Evolutionary conservation across 2,329 filamentous ascomycete genomes (phyloP).

Genomic region (Phialemonium atrogriseum): DNA sequence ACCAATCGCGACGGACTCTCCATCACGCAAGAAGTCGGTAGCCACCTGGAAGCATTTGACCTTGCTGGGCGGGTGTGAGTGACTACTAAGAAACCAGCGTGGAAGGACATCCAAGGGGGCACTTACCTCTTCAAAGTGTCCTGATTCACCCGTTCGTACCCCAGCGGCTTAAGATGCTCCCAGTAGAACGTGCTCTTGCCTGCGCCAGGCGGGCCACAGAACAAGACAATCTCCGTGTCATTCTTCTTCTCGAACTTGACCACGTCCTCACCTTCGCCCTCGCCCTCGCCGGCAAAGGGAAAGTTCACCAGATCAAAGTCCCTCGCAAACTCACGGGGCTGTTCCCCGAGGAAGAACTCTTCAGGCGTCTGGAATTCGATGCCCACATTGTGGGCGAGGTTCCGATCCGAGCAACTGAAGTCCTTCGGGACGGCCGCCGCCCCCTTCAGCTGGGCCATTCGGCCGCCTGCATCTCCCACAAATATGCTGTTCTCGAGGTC

Average conservation of each 20-base stretch:
- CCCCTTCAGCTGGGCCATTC: constrained; percentile 33
- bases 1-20: constrained; percentile 71
- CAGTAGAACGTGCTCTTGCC: constrained; percentile 92
- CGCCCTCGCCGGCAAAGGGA: constrained; percentile 26
- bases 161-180: constrained; percentile 65
- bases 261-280: constrained; percentile 15
- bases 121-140: constrained; percentile 65
- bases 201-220: constrained; percentile 80
- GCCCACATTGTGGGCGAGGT: constrained; percentile 79
- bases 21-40: constrained; percentile 52
- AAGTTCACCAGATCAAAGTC: constrained; percentile 63
- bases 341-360: constrained; percentile 73
- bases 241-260: constrained; percentile 53
- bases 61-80: constrained; percentile 25
- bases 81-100: constrained; percentile 7
- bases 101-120: constrained; percentile 31
- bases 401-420: constrained; percentile 61
- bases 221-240: constrained; percentile 67
- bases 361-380: constrained; percentile 81
- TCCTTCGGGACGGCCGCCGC: constrained; percentile 35
- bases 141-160: constrained; percentile 83
- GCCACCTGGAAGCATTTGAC: constrained; percentile 68
- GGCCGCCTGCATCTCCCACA: constrained; percentile 76
- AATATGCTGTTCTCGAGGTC: constrained; percentile 70
- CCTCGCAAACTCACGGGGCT: constrained; percentile 56